Percentiles rank a stretch among this genome's conserved stretches.
Conservation (phyloP, 169 alveolate species). For the Cyclospora cayetanensis region DNA sequence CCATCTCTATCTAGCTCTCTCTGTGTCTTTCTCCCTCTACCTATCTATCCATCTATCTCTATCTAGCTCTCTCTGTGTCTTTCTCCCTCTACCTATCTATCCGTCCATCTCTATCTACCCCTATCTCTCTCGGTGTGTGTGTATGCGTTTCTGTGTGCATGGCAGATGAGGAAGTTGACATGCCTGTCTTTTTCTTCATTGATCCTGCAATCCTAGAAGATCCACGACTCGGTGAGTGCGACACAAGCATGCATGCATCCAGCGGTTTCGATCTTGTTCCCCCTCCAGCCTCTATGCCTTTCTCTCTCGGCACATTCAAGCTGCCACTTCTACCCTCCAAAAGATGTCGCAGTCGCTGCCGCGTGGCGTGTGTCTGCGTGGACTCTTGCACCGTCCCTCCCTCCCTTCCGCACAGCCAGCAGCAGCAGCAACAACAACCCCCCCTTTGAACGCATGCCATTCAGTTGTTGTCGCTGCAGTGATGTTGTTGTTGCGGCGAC, state of each 20-base stretch:
- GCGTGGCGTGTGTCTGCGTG: background rate
- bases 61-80: background rate
- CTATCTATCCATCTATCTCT: background rate
- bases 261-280: background rate
- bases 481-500: background rate
- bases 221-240: slow-evolving; percentile 84
- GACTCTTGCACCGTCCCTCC: background rate
- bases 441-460: too few relatives aligned
- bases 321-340: background rate
- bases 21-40: background rate
- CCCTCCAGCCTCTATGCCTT: background rate
- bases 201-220: slow-evolving; percentile 93
- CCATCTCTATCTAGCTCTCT: too few relatives aligned
- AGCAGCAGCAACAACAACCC: background rate
- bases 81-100: background rate
- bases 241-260: background rate
- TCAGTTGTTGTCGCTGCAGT: background rate
- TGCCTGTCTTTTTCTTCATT: slow-evolving; percentile 94
- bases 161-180: slow-evolving; percentile 92
- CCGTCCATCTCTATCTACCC: background rate
- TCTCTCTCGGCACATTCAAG: background rate
- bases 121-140: background rate
- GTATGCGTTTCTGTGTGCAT: background rate
- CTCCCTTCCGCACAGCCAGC: too few relatives aligned
- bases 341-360: background rate